Percentiles rank a stretch among this genome's conserved stretches.
phyloP scores from a whole-genome alignment of 345 rosid genomes.

The Angophora floribunda region DNA sequence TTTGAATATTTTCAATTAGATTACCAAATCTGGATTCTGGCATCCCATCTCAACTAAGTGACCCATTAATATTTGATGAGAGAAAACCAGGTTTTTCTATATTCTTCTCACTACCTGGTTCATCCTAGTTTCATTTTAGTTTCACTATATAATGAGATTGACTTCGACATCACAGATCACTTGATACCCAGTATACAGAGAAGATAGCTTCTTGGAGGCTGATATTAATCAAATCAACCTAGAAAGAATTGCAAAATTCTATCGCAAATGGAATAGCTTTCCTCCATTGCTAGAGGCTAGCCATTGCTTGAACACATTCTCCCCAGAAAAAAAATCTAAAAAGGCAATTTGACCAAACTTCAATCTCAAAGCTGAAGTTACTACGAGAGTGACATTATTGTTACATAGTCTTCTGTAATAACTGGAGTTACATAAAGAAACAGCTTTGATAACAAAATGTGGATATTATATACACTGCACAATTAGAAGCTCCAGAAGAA shows the following conservation, averaged over 20 bases:
- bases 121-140: background rate
- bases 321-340: background rate
- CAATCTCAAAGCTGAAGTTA: background rate
- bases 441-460: background rate
- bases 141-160: accelerated
- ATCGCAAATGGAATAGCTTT: background rate
- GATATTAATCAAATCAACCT: background rate
- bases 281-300: background rate
- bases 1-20: background rate
- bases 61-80: background rate
- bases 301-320: background rate
- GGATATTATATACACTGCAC: background rate
- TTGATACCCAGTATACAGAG: background rate
- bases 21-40: background rate
- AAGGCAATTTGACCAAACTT: background rate
- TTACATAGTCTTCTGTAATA: accelerated
- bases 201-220: background rate
- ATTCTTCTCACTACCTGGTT: background rate
- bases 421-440: background rate
- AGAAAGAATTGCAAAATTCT: background rate
- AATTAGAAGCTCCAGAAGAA: background rate
- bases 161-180: background rate
- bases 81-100: accelerated
- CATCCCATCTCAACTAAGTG: background rate
- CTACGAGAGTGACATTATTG: background rate